Conservation (phyloP, 768 basidiomycete species). For the Ramaria sp. region DNA sequence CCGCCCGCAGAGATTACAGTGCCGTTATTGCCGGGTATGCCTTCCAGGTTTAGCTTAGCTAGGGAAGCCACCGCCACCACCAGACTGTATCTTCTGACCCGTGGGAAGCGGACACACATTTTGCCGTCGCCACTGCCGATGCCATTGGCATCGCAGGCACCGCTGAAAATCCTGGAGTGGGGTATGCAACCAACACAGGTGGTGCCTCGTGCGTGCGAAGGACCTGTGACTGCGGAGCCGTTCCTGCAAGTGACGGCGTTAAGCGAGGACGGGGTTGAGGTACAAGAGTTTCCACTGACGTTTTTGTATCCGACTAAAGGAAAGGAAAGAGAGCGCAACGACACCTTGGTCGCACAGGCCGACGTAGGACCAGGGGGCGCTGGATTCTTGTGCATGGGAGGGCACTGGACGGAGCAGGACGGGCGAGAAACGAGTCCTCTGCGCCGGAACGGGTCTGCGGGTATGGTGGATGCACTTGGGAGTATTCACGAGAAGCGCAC, state of each 20-base stretch:
- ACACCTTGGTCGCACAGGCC: conserved; percentile 41
- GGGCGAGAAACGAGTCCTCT: conserved; percentile 4
- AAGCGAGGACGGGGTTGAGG: conserved; percentile 61
- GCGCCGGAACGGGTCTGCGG: conserved; percentile 29
- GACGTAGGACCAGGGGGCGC: conserved; percentile 50
- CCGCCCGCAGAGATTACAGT: conserved; percentile 27
- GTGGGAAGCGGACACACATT: conserved; percentile 58
- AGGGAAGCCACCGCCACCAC: conserved; percentile 23
- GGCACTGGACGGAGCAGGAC: conserved; percentile 32
- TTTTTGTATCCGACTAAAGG: conserved; percentile 23
- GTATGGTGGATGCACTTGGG: conserved; percentile 31
- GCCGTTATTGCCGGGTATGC: background rate
- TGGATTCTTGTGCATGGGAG: conserved; percentile 44
- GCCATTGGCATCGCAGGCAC: conserved; percentile 31
- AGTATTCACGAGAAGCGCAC: conserved; percentile 36
- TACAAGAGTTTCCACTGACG: conserved; percentile 52
- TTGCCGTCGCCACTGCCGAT: conserved; percentile 57
- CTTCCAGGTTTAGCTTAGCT: too few relatives aligned
- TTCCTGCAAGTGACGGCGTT: conserved; percentile 63
- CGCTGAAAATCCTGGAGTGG: conserved; percentile 51
- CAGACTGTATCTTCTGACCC: conserved; percentile 50
- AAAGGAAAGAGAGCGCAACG: conserved; percentile 21
- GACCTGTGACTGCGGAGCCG: conserved; percentile 22
- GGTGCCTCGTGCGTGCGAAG: conserved; percentile 36
- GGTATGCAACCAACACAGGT: conserved; percentile 44